Evolutionary conservation across 495 filamentous ascomycete species (phyloP).

Genomic region (Penicillium samsonianum): DNA sequence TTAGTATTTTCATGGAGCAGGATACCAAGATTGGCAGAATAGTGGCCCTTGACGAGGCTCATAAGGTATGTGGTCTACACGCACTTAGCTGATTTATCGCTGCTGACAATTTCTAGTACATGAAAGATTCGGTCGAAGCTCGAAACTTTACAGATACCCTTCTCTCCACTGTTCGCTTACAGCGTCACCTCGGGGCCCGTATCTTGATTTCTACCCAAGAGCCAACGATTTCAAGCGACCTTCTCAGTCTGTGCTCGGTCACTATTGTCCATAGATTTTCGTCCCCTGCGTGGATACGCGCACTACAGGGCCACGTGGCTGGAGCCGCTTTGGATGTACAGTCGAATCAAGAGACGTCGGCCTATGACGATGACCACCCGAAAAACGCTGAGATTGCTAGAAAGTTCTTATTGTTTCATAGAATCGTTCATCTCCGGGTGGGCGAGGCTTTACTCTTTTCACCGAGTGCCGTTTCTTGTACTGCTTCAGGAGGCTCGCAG

Average conservation of each 20-base stretch:
- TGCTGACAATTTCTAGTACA: constrained; percentile 39
- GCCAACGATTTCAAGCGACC: constrained; percentile 66
- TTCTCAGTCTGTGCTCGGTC: constrained; percentile 69
- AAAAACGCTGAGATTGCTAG: too few species aligned
- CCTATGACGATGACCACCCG: too few species aligned
- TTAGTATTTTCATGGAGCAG: constrained; percentile 60
- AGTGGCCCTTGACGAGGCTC: constrained; percentile 61
- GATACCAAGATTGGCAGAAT: constrained; percentile 45
- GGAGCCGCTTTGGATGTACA: too few species aligned
- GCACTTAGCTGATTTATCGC: background rate
- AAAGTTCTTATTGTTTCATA: too few species aligned
- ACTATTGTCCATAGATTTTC: constrained; percentile 75
- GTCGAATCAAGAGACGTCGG: too few species aligned
- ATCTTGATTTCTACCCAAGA: constrained; percentile 77
- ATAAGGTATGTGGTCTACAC: constrained; percentile 45
- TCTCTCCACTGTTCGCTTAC: constrained; percentile 65
- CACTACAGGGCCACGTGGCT: too few species aligned
- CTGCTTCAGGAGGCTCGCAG: too few species aligned
- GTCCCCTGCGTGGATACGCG: constrained; percentile 61
- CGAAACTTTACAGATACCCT: constrained; percentile 60
- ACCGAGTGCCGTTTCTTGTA: too few species aligned
- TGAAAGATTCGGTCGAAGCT: constrained; percentile 42
- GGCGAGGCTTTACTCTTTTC: too few species aligned
- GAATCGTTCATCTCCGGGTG: too few species aligned
- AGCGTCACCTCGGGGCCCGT: constrained; percentile 68